Evolutionary conservation across 768 basidiomycete genomes (phyloP).

Genomic region (Mycena sanguinolenta): DNA sequence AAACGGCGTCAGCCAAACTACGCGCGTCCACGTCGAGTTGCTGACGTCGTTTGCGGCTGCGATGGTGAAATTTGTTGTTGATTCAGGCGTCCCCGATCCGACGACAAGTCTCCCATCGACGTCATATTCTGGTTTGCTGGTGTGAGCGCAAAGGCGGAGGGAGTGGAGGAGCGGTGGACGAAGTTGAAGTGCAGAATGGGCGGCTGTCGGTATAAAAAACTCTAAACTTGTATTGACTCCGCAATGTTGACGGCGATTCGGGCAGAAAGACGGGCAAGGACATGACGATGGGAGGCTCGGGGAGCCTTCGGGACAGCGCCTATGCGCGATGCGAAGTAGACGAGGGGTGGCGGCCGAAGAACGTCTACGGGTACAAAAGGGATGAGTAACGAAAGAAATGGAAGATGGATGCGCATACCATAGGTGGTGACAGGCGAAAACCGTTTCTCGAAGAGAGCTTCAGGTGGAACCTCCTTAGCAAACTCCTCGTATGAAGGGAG

Average conservation of each 20-base stretch:
- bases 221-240: not conserved
- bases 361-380: not conserved
- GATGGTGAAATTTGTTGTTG: conserved; percentile 8
- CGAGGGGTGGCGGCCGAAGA: not conserved
- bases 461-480: not conserved
- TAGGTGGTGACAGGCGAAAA: too few species aligned
- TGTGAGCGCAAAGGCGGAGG: not conserved
- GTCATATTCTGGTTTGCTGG: not conserved
- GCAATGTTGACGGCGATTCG: not conserved
- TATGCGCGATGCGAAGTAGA: not conserved
- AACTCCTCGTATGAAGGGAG: conserved; percentile 14
- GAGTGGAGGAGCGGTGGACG: not conserved
- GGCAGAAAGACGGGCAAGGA: not conserved
- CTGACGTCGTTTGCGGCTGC: conserved; percentile 15
- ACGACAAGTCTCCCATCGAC: not conserved
- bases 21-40: conserved; percentile 18
- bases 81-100: conserved; percentile 24
- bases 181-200: not conserved
- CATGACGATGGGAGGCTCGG: not conserved
- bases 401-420: not conserved
- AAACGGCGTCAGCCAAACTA: not conserved
- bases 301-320: not conserved
- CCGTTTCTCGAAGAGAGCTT: not conserved
- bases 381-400: not conserved
- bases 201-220: not conserved